phyloP scores from a whole-genome alignment of 2,329 filamentous ascomycete species.

The Neophaeococcomyces aloes region DNA sequence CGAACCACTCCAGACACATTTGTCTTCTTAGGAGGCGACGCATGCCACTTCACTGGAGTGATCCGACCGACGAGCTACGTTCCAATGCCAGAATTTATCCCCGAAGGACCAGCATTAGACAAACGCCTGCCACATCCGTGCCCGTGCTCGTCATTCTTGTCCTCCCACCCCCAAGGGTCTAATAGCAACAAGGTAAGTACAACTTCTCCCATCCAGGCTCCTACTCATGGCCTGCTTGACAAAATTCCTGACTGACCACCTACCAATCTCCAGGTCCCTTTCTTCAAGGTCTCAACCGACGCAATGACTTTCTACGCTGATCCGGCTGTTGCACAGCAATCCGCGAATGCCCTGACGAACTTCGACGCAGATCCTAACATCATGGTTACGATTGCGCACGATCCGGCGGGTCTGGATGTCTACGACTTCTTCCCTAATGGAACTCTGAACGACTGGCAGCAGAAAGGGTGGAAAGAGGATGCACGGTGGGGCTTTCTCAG shows the following conservation, averaged over 20 bases:
- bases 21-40: slow-evolving; percentile 42
- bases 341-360: slow-evolving; percentile 18
- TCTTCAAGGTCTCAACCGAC: slow-evolving; percentile 13
- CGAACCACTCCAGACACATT: slow-evolving; percentile 33
- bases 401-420: slow-evolving; percentile 19
- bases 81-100: too few species aligned
- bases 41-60: slow-evolving; percentile 32
- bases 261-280: too few species aligned
- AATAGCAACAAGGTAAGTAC: slow-evolving; percentile 8
- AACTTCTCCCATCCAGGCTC: too few species aligned
- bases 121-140: slow-evolving; percentile 11
- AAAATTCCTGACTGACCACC: too few species aligned
- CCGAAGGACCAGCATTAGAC: too few species aligned
- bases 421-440: slow-evolving; percentile 18
- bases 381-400: slow-evolving; percentile 25
- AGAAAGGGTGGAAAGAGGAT: slow-evolving; percentile 16
- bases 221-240: too few species aligned
- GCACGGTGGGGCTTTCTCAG: background rate
- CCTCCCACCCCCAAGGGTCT: slow-evolving; percentile 19
- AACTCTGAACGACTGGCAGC: slow-evolving; percentile 24
- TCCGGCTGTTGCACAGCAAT: slow-evolving; percentile 16
- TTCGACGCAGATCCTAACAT: slow-evolving; percentile 24
- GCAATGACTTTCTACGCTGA: slow-evolving; percentile 19
- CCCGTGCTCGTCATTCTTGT: slow-evolving; percentile 22
- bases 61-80: slow-evolving; percentile 27